Base-by-base conservation (phyloP, 2,329 filamentous ascomycete genomes). In the Cladosporium halotolerans region DNA sequence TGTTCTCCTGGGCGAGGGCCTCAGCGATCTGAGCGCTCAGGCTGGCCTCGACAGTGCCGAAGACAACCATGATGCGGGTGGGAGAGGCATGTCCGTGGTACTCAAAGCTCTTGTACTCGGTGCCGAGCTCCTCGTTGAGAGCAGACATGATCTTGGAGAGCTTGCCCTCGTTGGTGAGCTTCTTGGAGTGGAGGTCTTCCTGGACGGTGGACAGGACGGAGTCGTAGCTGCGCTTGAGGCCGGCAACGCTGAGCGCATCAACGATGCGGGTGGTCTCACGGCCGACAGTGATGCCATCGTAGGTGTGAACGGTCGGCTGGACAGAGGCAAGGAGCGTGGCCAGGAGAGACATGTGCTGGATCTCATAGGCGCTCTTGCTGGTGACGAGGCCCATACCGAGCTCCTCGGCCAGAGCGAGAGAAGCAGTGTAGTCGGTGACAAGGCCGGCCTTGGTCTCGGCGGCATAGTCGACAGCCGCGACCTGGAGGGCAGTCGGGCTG, bases 321-420 rank as follows among this genome's bases (percentile, higher is more conserved):
- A 93, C 74, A 43, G 81, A 84, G 16, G 90, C 86, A 57, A 95
- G 76, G 19, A 95, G 74, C 3, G 89, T 96, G 1, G 90, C 82
- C 63, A 95, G 85, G n/a, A 96, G 74, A 7, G 90, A 82, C 86
- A 96, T 96, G 74, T 99, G 93, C 77, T 99, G 93, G 45, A 87
- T 80, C 75, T 99, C 93, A 62, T 95, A 91, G 31, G 88, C 84
- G 31, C 90, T 96, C 50, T 83, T 83, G 69, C 89, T 96, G 59
- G 88, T 82, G 44, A 99, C 82, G 40, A 99, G 79, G 44, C 85
- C 91, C 28, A 97, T 77, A 13, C 93, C 92, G 11, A 97, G 80
- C 62, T 97, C 93, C 70, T 97, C 93, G 8, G 89, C 87, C 45
- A 92, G 74, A 59, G 84, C 82, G 65, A 97, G 77, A 3, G 89